phyloP scores from a whole-genome alignment of 129 eudicot genomes.

The Helichrysum umbraculigerum region DNA sequence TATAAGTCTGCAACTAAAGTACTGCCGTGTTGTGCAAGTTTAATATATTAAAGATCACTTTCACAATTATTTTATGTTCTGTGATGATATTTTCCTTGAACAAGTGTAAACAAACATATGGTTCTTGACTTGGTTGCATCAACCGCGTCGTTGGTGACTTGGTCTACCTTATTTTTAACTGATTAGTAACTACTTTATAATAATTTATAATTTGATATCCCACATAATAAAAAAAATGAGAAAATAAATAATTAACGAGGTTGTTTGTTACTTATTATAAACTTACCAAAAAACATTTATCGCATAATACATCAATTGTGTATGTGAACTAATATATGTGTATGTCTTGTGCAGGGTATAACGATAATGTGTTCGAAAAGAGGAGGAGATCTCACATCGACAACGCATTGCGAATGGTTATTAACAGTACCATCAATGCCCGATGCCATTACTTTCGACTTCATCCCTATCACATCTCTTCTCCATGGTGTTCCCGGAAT shows the following conservation, averaged over 20 bases:
- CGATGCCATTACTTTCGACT: slow-evolving; percentile 70
- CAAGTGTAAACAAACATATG: slow-evolving; percentile 8
- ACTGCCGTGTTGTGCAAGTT: slow-evolving; percentile 26
- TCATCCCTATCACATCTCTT: slow-evolving; percentile 87
- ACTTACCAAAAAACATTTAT: no score
- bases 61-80: slow-evolving; percentile 1
- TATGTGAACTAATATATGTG: not conserved
- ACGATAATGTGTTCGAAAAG: slow-evolving; percentile 71
- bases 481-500: slow-evolving; percentile 77
- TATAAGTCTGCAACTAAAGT: no score
- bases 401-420: slow-evolving; percentile 81
- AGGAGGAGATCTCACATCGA: slow-evolving; percentile 71
- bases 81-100: not conserved
- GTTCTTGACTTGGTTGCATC: slow-evolving; percentile 26
- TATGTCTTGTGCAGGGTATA: slow-evolving; percentile 55
- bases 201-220: not conserved
- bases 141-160: not conserved
- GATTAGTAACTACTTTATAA: not conserved
- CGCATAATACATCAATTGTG: no score
- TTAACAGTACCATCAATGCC: slow-evolving; percentile 75
- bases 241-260: no score
- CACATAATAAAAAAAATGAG: not conserved
- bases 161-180: not conserved
- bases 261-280: no score
- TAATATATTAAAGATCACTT: not conserved